Evolutionary conservation across 768 basidiomycete species (phyloP).

Genomic region (Hericium coralloides): DNA sequence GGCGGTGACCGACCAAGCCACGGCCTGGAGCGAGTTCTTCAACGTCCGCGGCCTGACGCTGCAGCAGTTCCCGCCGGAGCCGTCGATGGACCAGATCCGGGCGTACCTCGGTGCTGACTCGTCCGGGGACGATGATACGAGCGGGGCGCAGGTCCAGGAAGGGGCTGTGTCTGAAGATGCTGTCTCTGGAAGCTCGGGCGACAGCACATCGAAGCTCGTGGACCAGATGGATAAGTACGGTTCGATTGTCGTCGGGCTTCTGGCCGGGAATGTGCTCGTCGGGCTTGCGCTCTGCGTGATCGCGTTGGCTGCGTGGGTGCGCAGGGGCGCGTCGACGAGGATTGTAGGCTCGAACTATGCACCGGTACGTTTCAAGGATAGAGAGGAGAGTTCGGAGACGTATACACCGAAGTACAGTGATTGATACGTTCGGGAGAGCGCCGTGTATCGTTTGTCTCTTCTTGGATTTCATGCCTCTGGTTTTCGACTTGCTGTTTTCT

Average conservation of each 20-base stretch:
- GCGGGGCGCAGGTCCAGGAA: background rate
- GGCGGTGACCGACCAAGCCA: background rate
- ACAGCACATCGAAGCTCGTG: background rate
- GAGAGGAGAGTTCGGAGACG: background rate
- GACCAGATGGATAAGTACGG: background rate
- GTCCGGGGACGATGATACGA: background rate
- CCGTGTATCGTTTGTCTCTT: too few relatives aligned
- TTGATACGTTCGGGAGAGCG: background rate
- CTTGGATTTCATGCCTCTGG: too few relatives aligned
- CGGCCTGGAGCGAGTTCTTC: background rate
- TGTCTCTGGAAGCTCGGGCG: background rate
- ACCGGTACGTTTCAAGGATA: background rate
- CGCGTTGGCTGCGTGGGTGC: background rate
- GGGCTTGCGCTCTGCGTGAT: background rate
- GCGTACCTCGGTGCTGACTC: background rate
- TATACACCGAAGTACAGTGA: background rate
- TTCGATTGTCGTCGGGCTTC: background rate
- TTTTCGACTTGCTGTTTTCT: too few relatives aligned
- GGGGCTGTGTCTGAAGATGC: background rate
- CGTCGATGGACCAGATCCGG: background rate
- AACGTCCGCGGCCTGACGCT: background rate
- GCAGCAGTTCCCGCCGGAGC: background rate
- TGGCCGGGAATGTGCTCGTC: background rate
- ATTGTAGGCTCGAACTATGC: background rate
- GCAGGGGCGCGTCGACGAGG: background rate